phyloP scores from a whole-genome alignment of 1,284 basidiomycete species.

The Trametes polyzona region DNA sequence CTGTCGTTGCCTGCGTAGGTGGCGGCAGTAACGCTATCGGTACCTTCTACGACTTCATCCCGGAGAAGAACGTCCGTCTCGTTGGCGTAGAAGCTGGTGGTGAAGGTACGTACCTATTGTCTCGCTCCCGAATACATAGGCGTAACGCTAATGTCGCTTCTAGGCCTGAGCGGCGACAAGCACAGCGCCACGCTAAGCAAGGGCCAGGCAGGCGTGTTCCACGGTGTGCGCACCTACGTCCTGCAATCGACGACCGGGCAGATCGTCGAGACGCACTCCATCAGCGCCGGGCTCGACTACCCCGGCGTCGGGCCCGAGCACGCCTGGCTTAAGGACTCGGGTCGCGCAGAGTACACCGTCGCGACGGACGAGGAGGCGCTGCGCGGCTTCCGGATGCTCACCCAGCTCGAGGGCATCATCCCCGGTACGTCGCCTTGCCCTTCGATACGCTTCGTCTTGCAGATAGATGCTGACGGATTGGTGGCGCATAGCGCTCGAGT shows the following conservation, averaged over 20 bases:
- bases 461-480: conserved; percentile 9
- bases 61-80: conserved; percentile 80
- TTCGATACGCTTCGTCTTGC: not conserved
- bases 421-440: conserved; percentile 73
- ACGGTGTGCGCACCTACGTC: conserved; percentile 95
- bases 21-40: conserved; percentile 98
- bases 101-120: conserved; percentile 62
- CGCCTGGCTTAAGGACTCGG: conserved; percentile 93
- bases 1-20: conserved; percentile 95
- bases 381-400: conserved; percentile 89
- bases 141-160: not conserved
- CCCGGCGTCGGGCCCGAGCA: conserved; percentile 98
- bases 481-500: conserved; percentile 81
- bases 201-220: conserved; percentile 93
- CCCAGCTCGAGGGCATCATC: conserved; percentile 96
- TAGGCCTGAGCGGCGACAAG: conserved; percentile 78
- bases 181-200: conserved; percentile 94
- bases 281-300: conserved; percentile 94
- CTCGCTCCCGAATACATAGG: not conserved
- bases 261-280: conserved; percentile 96
- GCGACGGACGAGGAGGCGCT: conserved; percentile 96
- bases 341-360: conserved; percentile 90
- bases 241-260: conserved; percentile 90
- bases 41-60: conserved; percentile 94
- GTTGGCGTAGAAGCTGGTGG: conserved; percentile 97